A percentile compares a stretch with the other conserved stretches of the same genome.
Evolutionary conservation across 2,329 filamentous ascomycete genomes (phyloP).

Genomic region (Hypomyces perniciosus): DNA sequence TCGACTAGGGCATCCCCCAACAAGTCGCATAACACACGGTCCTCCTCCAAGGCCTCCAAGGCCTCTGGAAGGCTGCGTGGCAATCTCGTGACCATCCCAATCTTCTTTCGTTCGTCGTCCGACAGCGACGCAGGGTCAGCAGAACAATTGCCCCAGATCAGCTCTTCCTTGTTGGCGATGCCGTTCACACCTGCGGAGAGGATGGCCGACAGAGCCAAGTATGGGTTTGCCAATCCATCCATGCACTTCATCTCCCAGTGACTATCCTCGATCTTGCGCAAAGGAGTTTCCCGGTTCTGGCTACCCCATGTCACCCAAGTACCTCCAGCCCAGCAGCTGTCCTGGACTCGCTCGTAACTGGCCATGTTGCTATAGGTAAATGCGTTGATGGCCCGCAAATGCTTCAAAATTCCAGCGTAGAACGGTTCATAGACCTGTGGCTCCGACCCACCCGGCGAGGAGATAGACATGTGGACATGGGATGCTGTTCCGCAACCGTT

Average conservation of each 20-base stretch:
- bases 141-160: conserved; percentile 48
- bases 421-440: conserved; percentile 54
- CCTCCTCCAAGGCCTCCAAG: conserved; percentile 42
- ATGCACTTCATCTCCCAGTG: conserved; percentile 75
- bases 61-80: conserved; percentile 51
- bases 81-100: conserved; percentile 50
- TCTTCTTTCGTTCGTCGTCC: conserved; percentile 39
- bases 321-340: conserved; percentile 73
- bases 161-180: conserved; percentile 23
- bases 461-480: conserved; percentile 65
- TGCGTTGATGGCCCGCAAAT: conserved; percentile 60
- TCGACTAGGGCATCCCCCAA: conserved; percentile 47
- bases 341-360: conserved; percentile 63
- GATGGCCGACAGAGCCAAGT: conserved; percentile 46
- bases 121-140: conserved; percentile 48
- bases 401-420: conserved; percentile 63
- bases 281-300: conserved; percentile 70
- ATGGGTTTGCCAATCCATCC: conserved; percentile 77
- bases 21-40: conserved; percentile 39
- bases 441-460: conserved; percentile 35
- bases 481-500: conserved; percentile 56
- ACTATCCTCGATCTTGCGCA: conserved; percentile 58
- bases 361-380: conserved; percentile 60
- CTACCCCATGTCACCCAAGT: conserved; percentile 75
- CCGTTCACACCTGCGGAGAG: conserved; percentile 27